Percentiles rank a stretch among this genome's conserved stretches.
These are phyloP conservation scores for Neurospora sp. DNA, from an alignment of 495 filamentous ascomycete genomes.

Conservation along the genomic window DNA sequence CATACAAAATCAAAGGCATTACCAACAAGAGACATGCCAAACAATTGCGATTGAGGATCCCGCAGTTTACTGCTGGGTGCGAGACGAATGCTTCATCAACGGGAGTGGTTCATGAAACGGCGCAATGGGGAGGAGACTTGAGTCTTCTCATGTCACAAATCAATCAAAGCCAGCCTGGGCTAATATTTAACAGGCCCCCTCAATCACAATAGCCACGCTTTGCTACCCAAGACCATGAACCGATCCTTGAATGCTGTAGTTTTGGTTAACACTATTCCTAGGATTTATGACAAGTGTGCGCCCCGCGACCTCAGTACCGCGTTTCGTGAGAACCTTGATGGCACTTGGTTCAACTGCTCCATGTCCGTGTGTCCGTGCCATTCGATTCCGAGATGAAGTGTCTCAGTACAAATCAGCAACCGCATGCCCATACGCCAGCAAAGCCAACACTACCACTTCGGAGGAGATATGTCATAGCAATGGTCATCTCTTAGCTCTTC, in stretches of 20 bases:
- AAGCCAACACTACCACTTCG: not conserved
- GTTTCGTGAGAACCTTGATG: not conserved
- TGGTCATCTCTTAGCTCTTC: not conserved
- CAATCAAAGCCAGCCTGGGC: constrained; percentile 17
- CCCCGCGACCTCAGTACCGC: not conserved
- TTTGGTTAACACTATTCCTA: not conserved
- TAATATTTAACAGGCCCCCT: constrained; percentile 1
- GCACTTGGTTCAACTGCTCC: not conserved
- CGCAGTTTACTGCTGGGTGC: constrained; percentile 16
- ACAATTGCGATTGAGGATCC: constrained; percentile 21
- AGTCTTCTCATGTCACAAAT: constrained; percentile 13
- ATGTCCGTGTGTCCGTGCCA: not conserved
- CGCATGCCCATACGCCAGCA: not conserved
- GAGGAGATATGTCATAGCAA: not conserved
- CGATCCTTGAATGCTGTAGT: not conserved
- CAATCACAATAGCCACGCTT: not conserved
- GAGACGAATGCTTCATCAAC: constrained; percentile 12
- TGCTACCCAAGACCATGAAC: not conserved
- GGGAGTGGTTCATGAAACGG: constrained; percentile 10
- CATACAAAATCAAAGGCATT: constrained; percentile 32
- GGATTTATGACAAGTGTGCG: not conserved
- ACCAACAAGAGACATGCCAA: constrained; percentile 29
- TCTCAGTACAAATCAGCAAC: not conserved
- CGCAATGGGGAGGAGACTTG: constrained; percentile 5
- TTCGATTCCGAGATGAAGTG: not conserved